A percentile compares a stretch with the other conserved stretches of the same genome.
phyloP scores from a whole-genome alignment of 257 asterid genomes.

The Marsdenia floribunda region DNA sequence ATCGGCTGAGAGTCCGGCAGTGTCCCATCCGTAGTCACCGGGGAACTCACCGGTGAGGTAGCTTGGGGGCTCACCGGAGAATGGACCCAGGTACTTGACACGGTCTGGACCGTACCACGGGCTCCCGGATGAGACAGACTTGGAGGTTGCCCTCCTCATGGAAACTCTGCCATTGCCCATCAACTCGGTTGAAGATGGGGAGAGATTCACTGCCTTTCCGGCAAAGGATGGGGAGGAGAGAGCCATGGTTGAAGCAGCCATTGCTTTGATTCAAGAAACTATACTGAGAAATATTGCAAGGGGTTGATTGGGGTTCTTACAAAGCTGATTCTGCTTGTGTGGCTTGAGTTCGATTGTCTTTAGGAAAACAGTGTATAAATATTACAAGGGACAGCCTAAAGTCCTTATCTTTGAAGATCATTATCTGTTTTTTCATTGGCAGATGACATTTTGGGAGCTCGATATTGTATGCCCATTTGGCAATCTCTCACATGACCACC shows the following conservation, averaged over 20 bases:
- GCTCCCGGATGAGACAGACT: conserved; percentile 37
- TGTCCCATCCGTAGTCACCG: conserved; percentile 77
- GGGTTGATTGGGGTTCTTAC: neutral
- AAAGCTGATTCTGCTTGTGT: neutral
- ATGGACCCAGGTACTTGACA: conserved; percentile 62
- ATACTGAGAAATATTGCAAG: neutral
- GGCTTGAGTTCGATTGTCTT: neutral
- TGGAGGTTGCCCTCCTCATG: conserved; percentile 15
- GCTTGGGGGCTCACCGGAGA: conserved; percentile 63
- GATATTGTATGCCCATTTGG: neutral
- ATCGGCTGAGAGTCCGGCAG: conserved; percentile 62
- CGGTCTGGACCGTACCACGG: conserved; percentile 79
- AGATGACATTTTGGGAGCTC: neutral
- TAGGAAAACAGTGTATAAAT: neutral
- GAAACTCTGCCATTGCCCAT: conserved; percentile 18
- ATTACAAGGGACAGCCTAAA: neutral
- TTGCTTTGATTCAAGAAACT: neutral
- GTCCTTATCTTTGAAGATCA: conserved; percentile 7
- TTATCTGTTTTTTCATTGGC: conserved; percentile 2
- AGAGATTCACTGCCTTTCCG: conserved; percentile 23
- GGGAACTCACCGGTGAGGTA: conserved; percentile 67
- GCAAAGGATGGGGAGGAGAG: conserved; percentile 21
- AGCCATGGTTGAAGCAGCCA: conserved; percentile 28
- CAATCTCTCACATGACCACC: conserved; percentile 5
- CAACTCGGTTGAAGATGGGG: conserved; percentile 14